Evolutionary conservation across 1,139 yeast genomes (phyloP).

Genomic region (Pichia sp.): DNA sequence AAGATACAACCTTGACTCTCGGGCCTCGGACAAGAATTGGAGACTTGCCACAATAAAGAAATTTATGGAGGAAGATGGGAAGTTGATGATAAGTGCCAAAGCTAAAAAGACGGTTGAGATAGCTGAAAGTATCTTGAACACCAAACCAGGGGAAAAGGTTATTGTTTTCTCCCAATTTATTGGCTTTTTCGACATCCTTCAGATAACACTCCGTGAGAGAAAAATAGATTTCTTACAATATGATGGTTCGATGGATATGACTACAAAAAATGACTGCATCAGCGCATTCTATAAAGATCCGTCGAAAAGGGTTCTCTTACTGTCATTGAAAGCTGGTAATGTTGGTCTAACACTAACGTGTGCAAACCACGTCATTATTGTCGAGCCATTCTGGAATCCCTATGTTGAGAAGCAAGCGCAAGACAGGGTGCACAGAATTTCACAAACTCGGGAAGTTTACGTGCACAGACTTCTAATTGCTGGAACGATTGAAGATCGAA

Average conservation of each 20-base stretch:
- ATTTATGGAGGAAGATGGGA: slow-evolving; percentile 36
- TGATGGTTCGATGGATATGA: slow-evolving; percentile 77
- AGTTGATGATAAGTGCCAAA: slow-evolving; percentile 44
- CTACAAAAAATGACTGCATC: slow-evolving; percentile 58
- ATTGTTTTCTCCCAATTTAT: slow-evolving; percentile 86
- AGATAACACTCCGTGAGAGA: slow-evolving; percentile 47
- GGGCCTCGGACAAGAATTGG: slow-evolving; percentile 21
- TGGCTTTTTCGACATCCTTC: slow-evolving; percentile 65
- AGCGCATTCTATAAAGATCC: slow-evolving; percentile 58
- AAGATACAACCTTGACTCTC: slow-evolving; percentile 21
- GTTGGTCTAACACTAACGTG: slow-evolving; percentile 89
- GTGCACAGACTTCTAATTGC: slow-evolving; percentile 66
- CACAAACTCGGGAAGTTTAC: slow-evolving; percentile 70
- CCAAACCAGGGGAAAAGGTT: slow-evolving; percentile 54
- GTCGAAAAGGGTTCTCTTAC: slow-evolving; percentile 50
- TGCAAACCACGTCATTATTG: slow-evolving; percentile 83
- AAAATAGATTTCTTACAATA: slow-evolving; percentile 56
- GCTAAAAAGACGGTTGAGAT: slow-evolving; percentile 46
- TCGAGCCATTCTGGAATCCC: slow-evolving; percentile 98
- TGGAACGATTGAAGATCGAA: slow-evolving; percentile 81
- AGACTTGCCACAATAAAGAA: slow-evolving; percentile 30
- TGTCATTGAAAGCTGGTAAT: slow-evolving; percentile 86
- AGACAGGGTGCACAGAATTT: slow-evolving; percentile 92
- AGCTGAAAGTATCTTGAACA: slow-evolving; percentile 39
- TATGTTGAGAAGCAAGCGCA: slow-evolving; percentile 94